Evolutionary conservation across 768 basidiomycete genomes (phyloP).

Genomic region (Psilocybe azurescens): DNA sequence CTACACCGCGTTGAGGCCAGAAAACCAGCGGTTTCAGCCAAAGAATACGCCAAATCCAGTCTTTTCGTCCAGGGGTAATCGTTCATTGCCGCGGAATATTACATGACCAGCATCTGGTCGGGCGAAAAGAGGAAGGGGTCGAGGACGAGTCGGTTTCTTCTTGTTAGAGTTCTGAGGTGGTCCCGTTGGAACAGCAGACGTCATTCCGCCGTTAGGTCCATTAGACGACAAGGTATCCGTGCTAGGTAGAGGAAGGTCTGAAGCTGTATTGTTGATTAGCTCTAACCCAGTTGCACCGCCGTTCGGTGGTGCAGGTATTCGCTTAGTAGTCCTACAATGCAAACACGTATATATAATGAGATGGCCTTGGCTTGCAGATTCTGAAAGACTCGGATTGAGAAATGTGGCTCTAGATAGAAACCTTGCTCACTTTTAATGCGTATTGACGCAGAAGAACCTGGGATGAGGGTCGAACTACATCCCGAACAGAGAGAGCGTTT

Average conservation of each 20-base stretch:
- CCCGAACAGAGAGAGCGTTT: conserved; percentile 81
- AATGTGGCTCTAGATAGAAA: background rate
- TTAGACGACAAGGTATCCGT: background rate
- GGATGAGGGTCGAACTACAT: conserved; percentile 68
- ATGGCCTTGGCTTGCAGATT: conserved; percentile 53
- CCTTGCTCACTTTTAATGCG: conserved; percentile 63
- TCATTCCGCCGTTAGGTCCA: background rate
- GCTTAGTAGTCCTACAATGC: conserved; percentile 59
- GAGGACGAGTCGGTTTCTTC: conserved; percentile 34
- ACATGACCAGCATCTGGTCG: conserved; percentile 65
- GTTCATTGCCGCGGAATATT: conserved; percentile 68
- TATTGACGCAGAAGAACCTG: conserved; percentile 68
- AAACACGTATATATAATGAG: conserved; percentile 63
- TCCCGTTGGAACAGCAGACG: background rate
- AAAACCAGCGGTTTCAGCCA: background rate
- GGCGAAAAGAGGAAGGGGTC: conserved; percentile 64
- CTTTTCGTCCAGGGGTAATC: conserved; percentile 31
- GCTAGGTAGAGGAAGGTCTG: background rate
- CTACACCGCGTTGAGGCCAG: background rate
- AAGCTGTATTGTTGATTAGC: background rate
- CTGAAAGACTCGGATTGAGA: conserved; percentile 23
- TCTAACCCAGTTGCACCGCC: background rate
- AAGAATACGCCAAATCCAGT: conserved; percentile 24
- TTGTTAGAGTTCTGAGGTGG: background rate
- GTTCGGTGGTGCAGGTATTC: conserved; percentile 66